Conservation (phyloP, 1,139 yeast species). For the Yamadazyma songkhlaensis region DNA sequence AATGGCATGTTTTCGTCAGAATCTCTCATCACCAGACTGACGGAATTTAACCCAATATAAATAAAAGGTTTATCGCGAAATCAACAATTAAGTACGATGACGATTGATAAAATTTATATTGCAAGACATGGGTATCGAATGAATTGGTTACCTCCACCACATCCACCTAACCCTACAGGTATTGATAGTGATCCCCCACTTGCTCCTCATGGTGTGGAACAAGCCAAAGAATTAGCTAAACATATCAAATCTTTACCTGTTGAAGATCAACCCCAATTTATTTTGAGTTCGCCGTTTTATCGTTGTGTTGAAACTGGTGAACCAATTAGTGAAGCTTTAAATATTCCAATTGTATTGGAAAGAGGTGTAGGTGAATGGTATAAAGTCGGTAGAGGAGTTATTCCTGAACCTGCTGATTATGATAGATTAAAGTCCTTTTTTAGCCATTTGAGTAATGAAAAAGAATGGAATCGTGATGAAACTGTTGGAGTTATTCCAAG, state of each 20-base stretch:
- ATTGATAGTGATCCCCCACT: conserved; percentile 79
- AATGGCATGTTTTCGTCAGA: no score
- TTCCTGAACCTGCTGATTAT: conserved; percentile 60
- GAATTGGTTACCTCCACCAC: conserved; percentile 79
- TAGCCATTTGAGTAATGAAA: conserved; percentile 36
- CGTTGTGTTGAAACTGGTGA: conserved; percentile 83
- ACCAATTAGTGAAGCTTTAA: conserved; percentile 58
- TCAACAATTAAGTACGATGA: conserved; percentile 24
- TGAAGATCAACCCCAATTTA: conserved; percentile 55
- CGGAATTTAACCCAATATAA: neutral
- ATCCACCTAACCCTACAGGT: conserved; percentile 75
- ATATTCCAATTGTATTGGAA: conserved; percentile 59
- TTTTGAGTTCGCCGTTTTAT: conserved; percentile 81
- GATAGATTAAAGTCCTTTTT: conserved; percentile 50
- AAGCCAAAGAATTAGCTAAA: conserved; percentile 70
- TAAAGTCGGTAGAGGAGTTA: conserved; percentile 48
- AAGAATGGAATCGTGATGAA: conserved; percentile 43
- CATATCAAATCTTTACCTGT: conserved; percentile 37
- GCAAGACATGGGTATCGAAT: conserved; percentile 78
- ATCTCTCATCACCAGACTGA: no score
- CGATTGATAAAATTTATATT: conserved; percentile 44
- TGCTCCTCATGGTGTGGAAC: conserved; percentile 77
- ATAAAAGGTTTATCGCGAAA: conserved; percentile 1
- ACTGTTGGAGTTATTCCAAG: conserved; percentile 51
- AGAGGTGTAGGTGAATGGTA: conserved; percentile 76